Base-by-base conservation (phyloP, 371 early-diverging fungal genomes). In the Mucor plumbeus region DNA sequence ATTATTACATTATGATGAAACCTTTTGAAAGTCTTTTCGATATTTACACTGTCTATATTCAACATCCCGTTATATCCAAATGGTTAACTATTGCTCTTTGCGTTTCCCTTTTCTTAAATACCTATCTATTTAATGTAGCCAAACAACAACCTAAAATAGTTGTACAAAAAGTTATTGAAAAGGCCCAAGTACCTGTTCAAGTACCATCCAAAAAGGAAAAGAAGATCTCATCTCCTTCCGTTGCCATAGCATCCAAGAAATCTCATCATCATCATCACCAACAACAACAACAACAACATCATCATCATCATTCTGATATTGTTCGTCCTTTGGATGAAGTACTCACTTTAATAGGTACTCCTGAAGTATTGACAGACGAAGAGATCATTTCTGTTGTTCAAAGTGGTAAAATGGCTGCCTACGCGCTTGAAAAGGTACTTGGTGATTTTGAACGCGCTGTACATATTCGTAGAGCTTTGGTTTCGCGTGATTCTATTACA, bases 361-460 rank as follows among this genome's bases (percentile, higher is more conserved):
- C 56, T 56, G 35, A 56, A n/a, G 56, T 33, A 36, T 34, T 65
- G 48, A 55, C 67, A 54, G 93, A 97, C 68, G 92, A 90, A 59
- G 95, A 96, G 70, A 70, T 97, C 17, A 70, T 94, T 21, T 59
- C 71, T 59, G 87, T 96, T 39, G 94, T 92, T 19, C 84, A 85
- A 38, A 74, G 72, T 35, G 92, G 92, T 54, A 89, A 90, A 43
- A 78, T 97, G 47, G 87, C 94, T 5, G 76, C 91, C 7, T 93
- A 97, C 76, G 91, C 95, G 7, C 83, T 97, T 19, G 97, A 97
- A 76, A 93, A 92, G 80, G 82, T 83, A 1, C 72, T 96, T 57
- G 81, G 84, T 21, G 92, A 95, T 73, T 73, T 87, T 33, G 86
- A 87, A 50, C 91, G 97, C 36, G 97, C 97, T 38, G 95, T 97